These are phyloP conservation scores for Neurospora sp. DNA, from an alignment of 495 filamentous ascomycete genomes.

Conservation along the genomic window DNA sequence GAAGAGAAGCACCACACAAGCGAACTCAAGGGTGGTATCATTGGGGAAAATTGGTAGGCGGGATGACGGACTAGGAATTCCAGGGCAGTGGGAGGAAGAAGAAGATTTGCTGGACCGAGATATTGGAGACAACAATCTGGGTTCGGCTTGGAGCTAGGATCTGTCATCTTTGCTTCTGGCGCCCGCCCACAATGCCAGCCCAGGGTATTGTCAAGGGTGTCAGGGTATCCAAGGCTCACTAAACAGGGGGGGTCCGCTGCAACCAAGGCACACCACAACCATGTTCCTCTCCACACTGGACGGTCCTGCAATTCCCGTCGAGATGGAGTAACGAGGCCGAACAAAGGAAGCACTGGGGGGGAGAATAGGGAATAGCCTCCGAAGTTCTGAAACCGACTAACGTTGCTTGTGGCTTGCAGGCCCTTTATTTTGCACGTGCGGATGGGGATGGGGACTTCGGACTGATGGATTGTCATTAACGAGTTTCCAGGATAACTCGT, in stretches of 20 bases:
- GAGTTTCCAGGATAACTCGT: neutral
- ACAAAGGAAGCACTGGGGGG: neutral
- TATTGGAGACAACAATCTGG: neutral
- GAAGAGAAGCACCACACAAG: neutral
- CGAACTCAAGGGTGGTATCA: neutral
- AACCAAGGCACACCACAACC: neutral
- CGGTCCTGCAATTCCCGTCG: conserved; percentile 3
- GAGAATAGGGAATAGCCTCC: neutral
- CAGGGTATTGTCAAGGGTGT: neutral
- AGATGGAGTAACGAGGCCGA: neutral
- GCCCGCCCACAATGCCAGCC: neutral
- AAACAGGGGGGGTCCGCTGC: neutral
- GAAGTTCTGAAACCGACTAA: neutral
- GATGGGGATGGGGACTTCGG: neutral
- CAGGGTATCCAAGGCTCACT: neutral
- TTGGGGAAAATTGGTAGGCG: neutral
- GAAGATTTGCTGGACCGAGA: neutral
- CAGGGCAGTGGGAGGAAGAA: neutral
- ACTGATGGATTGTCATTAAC: neutral
- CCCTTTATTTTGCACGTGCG: neutral
- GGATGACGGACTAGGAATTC: neutral
- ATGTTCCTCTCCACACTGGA: neutral
- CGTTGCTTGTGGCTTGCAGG: neutral
- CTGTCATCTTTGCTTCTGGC: neutral
- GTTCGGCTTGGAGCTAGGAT: neutral